These are phyloP conservation scores for Nepenthes alata DNA, from an alignment of 179 eudicot genomes.

Conservation along the genomic window DNA sequence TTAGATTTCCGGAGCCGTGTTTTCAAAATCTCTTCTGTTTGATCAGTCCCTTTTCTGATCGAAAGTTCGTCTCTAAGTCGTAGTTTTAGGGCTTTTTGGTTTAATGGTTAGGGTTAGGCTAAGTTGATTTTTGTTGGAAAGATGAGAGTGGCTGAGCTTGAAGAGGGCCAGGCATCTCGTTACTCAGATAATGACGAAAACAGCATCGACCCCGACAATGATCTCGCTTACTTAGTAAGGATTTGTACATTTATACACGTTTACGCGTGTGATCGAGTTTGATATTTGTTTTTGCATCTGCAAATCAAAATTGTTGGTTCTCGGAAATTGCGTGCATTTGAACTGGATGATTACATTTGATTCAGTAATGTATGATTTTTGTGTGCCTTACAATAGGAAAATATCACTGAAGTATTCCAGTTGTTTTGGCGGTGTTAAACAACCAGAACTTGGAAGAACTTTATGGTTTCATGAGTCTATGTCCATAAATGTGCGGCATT, in stretches of 20 bases:
- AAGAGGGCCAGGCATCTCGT: slow-evolving; percentile 27
- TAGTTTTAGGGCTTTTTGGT: background rate
- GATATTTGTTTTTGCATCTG: background rate
- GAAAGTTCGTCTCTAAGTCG: background rate
- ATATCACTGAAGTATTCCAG: too few relatives aligned
- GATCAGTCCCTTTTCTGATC: background rate
- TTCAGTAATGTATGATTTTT: too few relatives aligned
- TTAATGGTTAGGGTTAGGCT: background rate
- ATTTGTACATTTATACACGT: background rate
- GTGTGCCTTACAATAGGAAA: too few relatives aligned
- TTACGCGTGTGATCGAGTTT: background rate
- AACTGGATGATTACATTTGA: too few relatives aligned
- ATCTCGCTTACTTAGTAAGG: slow-evolving; percentile 36
- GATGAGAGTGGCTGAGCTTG: slow-evolving; percentile 27
- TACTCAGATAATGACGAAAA: slow-evolving; percentile 18
- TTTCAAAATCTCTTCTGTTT: slow-evolving; percentile 1
- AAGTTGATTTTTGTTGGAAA: slow-evolving; percentile 7
- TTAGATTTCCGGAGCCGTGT: slow-evolving; percentile 38
- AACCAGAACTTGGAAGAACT: too few relatives aligned
- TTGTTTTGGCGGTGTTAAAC: too few relatives aligned
- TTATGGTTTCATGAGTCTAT: too few relatives aligned
- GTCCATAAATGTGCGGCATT: too few relatives aligned
- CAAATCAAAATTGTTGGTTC: too few relatives aligned
- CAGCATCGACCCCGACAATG: slow-evolving; percentile 32
- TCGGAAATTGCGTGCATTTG: too few relatives aligned